Percentiles rank a stretch among this genome's conserved stretches.
Evolutionary conservation across 345 rosid genomes (phyloP).

Genomic region (Boechera stricta): DNA sequence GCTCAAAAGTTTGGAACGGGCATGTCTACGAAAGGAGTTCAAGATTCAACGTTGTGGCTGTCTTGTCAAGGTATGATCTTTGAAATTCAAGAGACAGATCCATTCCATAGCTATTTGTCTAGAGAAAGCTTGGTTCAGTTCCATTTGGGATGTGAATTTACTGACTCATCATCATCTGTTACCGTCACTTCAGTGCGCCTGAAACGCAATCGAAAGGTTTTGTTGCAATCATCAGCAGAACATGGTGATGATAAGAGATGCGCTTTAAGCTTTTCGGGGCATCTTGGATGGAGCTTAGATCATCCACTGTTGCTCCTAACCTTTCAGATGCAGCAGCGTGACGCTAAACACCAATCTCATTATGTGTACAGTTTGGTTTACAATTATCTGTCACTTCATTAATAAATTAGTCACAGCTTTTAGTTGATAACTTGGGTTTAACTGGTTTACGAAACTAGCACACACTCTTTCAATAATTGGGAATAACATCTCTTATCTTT

Average conservation of each 20-base stretch:
- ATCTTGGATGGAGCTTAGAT: neutral
- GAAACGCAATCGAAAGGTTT: neutral
- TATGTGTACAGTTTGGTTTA: conserved; percentile 3
- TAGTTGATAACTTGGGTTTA: neutral
- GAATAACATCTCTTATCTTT: neutral
- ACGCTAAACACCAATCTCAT: neutral
- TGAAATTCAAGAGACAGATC: conserved; percentile 1
- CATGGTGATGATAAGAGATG: neutral
- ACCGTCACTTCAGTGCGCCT: neutral
- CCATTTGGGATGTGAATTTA: neutral
- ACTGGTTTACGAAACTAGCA: neutral
- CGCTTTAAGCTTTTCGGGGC: neutral
- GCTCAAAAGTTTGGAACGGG: conserved; percentile 12
- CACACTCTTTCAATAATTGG: neutral
- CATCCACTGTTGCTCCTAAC: neutral
- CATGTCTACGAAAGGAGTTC: conserved; percentile 20
- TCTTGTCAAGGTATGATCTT: conserved; percentile 30
- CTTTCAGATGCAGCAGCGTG: neutral
- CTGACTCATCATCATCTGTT: neutral
- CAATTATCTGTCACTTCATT: neutral
- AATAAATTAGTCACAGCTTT: neutral
- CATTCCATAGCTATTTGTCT: neutral
- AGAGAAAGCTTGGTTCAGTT: neutral
- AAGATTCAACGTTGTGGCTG: conserved; percentile 25
- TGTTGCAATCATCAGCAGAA: neutral